Conservation (phyloP, 257 asterid genomes). For the Scutellaria minor region DNA sequence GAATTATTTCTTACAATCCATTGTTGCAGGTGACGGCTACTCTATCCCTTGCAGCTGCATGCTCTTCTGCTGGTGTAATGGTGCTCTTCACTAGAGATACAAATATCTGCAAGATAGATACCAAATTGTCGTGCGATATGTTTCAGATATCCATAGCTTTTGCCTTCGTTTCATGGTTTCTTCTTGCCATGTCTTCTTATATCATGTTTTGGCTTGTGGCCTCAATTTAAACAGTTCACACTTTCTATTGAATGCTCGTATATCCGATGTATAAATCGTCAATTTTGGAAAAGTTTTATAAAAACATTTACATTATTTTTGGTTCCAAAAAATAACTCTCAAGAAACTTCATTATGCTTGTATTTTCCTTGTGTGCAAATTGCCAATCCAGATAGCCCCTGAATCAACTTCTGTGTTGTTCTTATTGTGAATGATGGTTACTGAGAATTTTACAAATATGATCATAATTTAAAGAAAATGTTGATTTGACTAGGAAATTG, state of each 20-base stretch:
- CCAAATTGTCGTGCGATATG: constrained; percentile 60
- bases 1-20: not conserved
- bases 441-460: not conserved
- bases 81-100: constrained; percentile 71
- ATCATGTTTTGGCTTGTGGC: constrained; percentile 91
- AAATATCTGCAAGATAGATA: constrained; percentile 49
- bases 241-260: not conserved
- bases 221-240: constrained; percentile 45
- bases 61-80: constrained; percentile 90
- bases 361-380: too few species aligned
- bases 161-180: constrained; percentile 80
- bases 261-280: constrained; percentile 34
- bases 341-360: not conserved
- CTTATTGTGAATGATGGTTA: too few species aligned
- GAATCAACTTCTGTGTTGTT: too few species aligned
- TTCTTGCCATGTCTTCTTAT: constrained; percentile 76
- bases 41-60: constrained; percentile 84
- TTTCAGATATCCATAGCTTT: constrained; percentile 77
- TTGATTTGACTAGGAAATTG: too few species aligned
- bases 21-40: constrained; percentile 76
- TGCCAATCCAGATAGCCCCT: too few species aligned
- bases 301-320: not conserved
- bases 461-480: not conserved
- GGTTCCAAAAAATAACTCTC: too few species aligned
- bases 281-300: constrained; percentile 37